Evolutionary conservation across 2,329 filamentous ascomycete species (phyloP).

Genomic region (Aschersonia sp.): DNA sequence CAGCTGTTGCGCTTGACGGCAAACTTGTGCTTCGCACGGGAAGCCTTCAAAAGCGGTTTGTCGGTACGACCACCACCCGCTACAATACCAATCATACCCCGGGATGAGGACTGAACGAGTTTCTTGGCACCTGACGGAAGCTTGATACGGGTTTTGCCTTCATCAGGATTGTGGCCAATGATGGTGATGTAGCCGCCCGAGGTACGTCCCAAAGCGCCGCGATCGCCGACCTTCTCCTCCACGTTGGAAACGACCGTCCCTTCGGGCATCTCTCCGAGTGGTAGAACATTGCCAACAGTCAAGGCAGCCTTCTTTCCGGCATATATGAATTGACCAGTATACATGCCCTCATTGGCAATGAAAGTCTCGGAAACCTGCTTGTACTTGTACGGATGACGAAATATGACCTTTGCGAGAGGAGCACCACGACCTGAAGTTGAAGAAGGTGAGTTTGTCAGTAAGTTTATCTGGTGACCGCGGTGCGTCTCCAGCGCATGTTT

Average conservation of each 20-base stretch:
- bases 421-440: constrained; percentile 56
- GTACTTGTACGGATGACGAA: constrained; percentile 98
- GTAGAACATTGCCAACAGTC: constrained; percentile 95
- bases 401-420: constrained; percentile 89
- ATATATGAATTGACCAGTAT: constrained; percentile 99
- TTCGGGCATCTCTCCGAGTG: constrained; percentile 87
- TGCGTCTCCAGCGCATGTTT: background rate
- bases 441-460: constrained; percentile 8
- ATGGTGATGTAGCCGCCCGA: constrained; percentile 99
- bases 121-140: constrained; percentile 98
- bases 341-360: constrained; percentile 99
- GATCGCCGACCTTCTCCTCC: constrained; percentile 97
- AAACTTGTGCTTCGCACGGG: constrained; percentile 99
- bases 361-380: constrained; percentile 97
- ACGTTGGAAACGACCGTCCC: constrained; percentile 99
- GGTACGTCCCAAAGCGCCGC: constrained; percentile 88
- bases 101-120: constrained; percentile 79
- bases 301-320: constrained; percentile 97
- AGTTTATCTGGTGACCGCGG: too few species aligned
- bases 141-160: constrained; percentile 99
- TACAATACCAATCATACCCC: constrained; percentile 99
- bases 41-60: constrained; percentile 99
- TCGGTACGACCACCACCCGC: constrained; percentile 98
- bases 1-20: constrained; percentile 99
- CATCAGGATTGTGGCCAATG: constrained; percentile 93